Evolutionary conservation across 2,329 filamentous ascomycete species (phyloP), one percentile per base, ranked within the genome.

Genomic region (Oidium heveae): DNA sequence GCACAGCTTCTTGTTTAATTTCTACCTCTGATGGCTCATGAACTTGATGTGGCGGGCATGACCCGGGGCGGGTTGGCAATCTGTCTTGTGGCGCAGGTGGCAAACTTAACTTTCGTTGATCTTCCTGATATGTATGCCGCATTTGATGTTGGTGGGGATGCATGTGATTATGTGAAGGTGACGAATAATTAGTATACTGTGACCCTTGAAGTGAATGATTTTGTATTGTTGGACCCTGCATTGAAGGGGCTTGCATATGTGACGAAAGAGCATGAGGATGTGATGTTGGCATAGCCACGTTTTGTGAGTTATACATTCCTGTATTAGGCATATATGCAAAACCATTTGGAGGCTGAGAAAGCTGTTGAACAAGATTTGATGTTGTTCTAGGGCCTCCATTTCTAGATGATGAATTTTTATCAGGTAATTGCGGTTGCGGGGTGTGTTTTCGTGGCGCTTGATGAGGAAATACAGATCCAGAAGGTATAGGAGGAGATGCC

Each of bases 261-360:
- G 62, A 47, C 24, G 59, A 56, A 34, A 58, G 53, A 50, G 56
- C 58, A 54, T 59, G 57, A 55, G 70, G 61, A 71, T 69, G 44
- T 24, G 60, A 58, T 8, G 28, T 32, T 46, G 59, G 59, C 39
- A 63, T 60, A 37, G 46, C 47, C 37, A 55, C 58, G 55, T 68
- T 69, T 57, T 73, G 82, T 10, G 78, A 79, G 62, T 86, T 86
- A 68, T 94, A 94, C 61, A 94, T 86, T 36, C 84, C 78, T 41
- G 84, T 84, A 58, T 91, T 87, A 2, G 84, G 80, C 72, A 93
- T 86, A 65, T 87, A 95, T 3, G 83, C 76, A 66, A 84, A 94
- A 55, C 77, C 84, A 63, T 83, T 84, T 57, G 78, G 71, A 60
- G 76, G 74, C 43, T 76, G 82, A 72, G 56, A 73, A 41, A 77